A percentile compares a stretch with the other conserved stretches of the same genome.
Conservation (phyloP, 1,139 yeast species). For the Scheffersomyces titani region DNA sequence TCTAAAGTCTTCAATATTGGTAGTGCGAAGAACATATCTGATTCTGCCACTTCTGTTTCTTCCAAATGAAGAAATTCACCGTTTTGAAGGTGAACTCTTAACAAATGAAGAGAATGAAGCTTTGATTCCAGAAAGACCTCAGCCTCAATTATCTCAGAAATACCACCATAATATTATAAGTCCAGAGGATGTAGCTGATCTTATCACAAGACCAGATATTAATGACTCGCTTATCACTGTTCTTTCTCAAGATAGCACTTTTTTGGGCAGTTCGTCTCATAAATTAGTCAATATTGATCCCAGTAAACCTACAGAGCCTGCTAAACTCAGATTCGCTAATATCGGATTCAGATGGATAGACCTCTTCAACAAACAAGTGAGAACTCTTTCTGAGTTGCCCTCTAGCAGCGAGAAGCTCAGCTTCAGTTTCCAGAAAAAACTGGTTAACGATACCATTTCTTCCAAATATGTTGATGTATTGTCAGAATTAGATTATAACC, state of each 20-base stretch:
- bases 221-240: constrained; percentile 34
- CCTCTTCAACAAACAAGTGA: constrained; percentile 25
- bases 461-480: not conserved
- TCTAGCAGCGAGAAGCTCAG: not conserved
- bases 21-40: constrained; percentile 9
- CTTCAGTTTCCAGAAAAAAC: not conserved
- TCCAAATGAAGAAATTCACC: constrained; percentile 31
- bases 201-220: constrained; percentile 23
- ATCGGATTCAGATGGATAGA: constrained; percentile 33
- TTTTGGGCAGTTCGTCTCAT: constrained; percentile 29
- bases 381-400: not conserved
- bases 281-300: constrained; percentile 22
- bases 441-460: not conserved
- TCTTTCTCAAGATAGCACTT: constrained; percentile 28
- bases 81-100: constrained; percentile 35
- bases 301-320: constrained; percentile 11
- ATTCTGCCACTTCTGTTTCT: constrained; percentile 26
- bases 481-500: not conserved
- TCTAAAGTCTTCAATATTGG: not conserved
- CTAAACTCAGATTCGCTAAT: constrained; percentile 28
- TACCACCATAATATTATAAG: constrained; percentile 32
- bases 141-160: constrained; percentile 15
- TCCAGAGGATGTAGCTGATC: constrained; percentile 39
- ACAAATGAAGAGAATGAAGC: constrained; percentile 32
- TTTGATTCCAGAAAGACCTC: constrained; percentile 37